phyloP scores from a whole-genome alignment of 805 yeast species.

The Torulaspora microellipsoides region DNA sequence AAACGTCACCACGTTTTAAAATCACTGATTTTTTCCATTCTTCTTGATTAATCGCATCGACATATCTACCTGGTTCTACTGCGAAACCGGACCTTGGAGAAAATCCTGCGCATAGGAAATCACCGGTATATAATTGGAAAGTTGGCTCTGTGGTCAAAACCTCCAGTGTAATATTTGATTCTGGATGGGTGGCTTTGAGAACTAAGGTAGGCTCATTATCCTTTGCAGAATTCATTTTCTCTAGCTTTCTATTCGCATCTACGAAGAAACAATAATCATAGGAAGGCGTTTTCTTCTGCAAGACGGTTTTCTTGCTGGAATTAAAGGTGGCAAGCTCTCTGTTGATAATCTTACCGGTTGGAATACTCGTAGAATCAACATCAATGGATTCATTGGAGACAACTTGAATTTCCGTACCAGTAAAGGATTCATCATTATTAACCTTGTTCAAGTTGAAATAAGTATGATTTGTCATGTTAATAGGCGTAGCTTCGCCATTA shows the following conservation, averaged over 20 bases:
- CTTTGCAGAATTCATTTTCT: slow-evolving; percentile 44
- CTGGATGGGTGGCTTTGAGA: slow-evolving; percentile 43
- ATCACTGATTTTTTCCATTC: slow-evolving; percentile 48
- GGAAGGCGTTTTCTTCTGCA: slow-evolving; percentile 31
- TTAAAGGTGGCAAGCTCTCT: slow-evolving; percentile 26
- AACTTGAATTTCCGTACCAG: slow-evolving; percentile 38
- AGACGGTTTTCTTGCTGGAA: slow-evolving; percentile 22
- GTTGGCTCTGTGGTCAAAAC: slow-evolving; percentile 59
- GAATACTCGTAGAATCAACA: slow-evolving; percentile 38
- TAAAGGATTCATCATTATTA: slow-evolving; percentile 28
- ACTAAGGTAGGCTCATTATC: slow-evolving; percentile 34
- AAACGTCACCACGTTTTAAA: slow-evolving; percentile 45
- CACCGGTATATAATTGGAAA: slow-evolving; percentile 64
- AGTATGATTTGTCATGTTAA: slow-evolving; percentile 58
- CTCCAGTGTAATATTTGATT: slow-evolving; percentile 39
- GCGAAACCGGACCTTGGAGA: slow-evolving; percentile 50
- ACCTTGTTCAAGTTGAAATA: slow-evolving; percentile 49
- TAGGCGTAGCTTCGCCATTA: slow-evolving; percentile 41
- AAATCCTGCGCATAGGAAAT: slow-evolving; percentile 39
- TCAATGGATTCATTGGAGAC: slow-evolving; percentile 40
- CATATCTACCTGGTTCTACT: slow-evolving; percentile 55
- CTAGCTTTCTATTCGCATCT: slow-evolving; percentile 20
- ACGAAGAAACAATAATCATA: slow-evolving; percentile 48
- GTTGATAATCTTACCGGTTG: slow-evolving; percentile 43
- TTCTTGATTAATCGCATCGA: slow-evolving; percentile 47